Conservation (phyloP, 345 rosid genomes). For the Microthlaspi erraticum region DNA sequence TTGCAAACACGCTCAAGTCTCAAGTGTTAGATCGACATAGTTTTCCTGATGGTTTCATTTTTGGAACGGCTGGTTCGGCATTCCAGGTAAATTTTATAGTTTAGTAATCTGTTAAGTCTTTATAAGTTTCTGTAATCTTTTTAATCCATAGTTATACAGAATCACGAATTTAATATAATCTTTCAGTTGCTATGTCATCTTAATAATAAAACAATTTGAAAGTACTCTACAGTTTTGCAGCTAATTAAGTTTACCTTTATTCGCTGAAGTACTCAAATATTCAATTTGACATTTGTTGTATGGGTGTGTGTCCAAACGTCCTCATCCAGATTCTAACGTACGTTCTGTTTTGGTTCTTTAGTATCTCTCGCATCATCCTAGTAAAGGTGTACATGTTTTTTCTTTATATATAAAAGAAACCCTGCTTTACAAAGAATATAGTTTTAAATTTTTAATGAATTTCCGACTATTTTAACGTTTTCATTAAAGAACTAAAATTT, state of each 20-base stretch:
- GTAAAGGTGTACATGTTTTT: no score
- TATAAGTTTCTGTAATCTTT: not conserved
- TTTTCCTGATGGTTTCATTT: slow-evolving; percentile 64
- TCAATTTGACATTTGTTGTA: not conserved
- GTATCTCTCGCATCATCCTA: no score
- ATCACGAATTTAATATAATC: no score
- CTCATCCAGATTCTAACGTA: no score
- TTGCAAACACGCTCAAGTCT: slow-evolving; percentile 6
- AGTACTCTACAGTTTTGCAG: not conserved
- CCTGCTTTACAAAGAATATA: not conserved
- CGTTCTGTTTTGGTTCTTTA: no score
- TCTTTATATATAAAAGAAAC: no score
- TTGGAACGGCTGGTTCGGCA: slow-evolving; percentile 80
- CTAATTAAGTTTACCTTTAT: no score
- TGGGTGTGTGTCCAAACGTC: no score
- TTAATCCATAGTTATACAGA: not conserved
- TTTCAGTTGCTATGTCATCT: no score
- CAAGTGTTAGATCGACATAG: slow-evolving; percentile 41
- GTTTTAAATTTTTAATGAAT: no score
- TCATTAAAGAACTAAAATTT: no score
- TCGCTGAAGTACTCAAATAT: not conserved
- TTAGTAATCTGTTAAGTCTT: not conserved
- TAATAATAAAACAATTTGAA: not conserved
- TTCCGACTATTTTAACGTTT: no score
- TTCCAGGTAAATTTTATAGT: slow-evolving; percentile 56